Percentiles rank a stretch among this genome's conserved stretches.
These are phyloP conservation scores for Arthonia radiata DNA, from an alignment of 495 filamentous ascomycete species.

Conservation along the genomic window DNA sequence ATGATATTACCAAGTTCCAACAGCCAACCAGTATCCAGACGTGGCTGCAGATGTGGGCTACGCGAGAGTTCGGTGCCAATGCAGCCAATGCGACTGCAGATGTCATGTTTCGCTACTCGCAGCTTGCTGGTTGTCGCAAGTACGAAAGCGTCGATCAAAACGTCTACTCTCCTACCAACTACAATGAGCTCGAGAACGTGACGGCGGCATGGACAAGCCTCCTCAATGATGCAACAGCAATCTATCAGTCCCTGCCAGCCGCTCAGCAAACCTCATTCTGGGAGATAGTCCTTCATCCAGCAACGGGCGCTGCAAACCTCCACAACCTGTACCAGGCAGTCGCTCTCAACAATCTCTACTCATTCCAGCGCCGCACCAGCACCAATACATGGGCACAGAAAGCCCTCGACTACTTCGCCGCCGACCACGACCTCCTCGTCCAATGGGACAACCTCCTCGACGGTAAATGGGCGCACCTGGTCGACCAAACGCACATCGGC, in stretches of 20 bases:
- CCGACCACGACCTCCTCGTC: constrained; percentile 34
- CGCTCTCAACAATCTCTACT: constrained; percentile 36
- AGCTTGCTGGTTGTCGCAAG: constrained; percentile 37
- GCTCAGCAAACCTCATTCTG: constrained; percentile 33
- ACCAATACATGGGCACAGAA: constrained; percentile 36
- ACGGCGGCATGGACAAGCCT: constrained; percentile 39
- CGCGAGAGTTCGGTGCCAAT: constrained; percentile 30
- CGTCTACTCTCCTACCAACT: constrained; percentile 41
- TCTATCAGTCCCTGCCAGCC: constrained; percentile 27
- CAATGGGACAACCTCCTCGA: constrained; percentile 35
- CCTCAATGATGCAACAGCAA: constrained; percentile 22
- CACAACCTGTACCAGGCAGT: constrained; percentile 34
- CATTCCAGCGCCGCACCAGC: constrained; percentile 35
- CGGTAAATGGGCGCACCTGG: constrained; percentile 54
- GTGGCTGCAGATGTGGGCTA: constrained; percentile 31
- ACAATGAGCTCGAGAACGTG: constrained; percentile 41
- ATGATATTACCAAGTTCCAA: constrained; percentile 30
- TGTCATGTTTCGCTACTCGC: constrained; percentile 35
- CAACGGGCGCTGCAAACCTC: constrained; percentile 33
- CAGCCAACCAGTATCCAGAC: constrained; percentile 23
- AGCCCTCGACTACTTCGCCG: constrained; percentile 31
- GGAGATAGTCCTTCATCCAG: constrained; percentile 43
- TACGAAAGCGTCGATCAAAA: constrained; percentile 40
- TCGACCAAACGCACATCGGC: constrained; percentile 32
- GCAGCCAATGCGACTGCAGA: constrained; percentile 24